Evolutionary conservation across 2,329 filamentous ascomycete species (phyloP).

Genomic region (Xylariomycetidae sp.): DNA sequence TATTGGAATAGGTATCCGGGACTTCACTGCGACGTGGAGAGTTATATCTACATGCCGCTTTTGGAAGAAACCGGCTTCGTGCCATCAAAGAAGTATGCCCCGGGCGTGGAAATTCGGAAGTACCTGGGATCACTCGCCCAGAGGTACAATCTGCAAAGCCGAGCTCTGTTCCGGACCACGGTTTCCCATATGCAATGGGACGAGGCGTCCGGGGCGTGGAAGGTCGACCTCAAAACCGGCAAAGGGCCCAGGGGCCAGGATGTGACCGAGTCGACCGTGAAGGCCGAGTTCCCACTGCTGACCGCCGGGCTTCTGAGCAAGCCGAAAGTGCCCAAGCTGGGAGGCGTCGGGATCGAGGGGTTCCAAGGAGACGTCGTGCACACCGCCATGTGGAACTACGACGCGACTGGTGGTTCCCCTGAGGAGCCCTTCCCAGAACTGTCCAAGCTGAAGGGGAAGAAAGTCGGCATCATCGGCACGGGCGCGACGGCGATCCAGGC

Average conservation of each 20-base stretch:
- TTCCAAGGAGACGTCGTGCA: slow-evolving; percentile 41
- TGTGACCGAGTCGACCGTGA: slow-evolving; percentile 24
- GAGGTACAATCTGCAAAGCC: slow-evolving; percentile 39
- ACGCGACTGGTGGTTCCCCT: slow-evolving; percentile 35
- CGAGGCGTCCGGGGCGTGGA: slow-evolving; percentile 26
- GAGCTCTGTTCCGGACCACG: slow-evolving; percentile 42
- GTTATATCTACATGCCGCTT: slow-evolving; percentile 55
- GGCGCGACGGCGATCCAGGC: slow-evolving; percentile 44
- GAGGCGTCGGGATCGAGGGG: slow-evolving; percentile 25
- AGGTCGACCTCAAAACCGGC: slow-evolving; percentile 23
- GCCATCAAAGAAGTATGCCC: slow-evolving; percentile 41
- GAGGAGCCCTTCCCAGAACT: slow-evolving; percentile 30
- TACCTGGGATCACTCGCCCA: slow-evolving; percentile 40
- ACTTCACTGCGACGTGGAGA: slow-evolving; percentile 53
- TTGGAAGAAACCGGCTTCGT: slow-evolving; percentile 57
- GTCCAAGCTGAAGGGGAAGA: slow-evolving; percentile 40
- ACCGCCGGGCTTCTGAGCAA: slow-evolving; percentile 35
- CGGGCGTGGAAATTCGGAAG: slow-evolving; percentile 35
- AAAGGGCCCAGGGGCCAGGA: slow-evolving; percentile 17
- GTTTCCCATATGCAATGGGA: slow-evolving; percentile 42
- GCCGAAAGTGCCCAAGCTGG: slow-evolving; percentile 38
- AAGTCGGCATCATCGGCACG: slow-evolving; percentile 46
- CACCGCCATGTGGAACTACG: slow-evolving; percentile 42
- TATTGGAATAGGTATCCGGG: slow-evolving; percentile 49
- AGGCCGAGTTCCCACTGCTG: slow-evolving; percentile 34